Base-by-base conservation (phyloP, 2,329 filamentous ascomycete genomes). In the Penicillium hordei region DNA sequence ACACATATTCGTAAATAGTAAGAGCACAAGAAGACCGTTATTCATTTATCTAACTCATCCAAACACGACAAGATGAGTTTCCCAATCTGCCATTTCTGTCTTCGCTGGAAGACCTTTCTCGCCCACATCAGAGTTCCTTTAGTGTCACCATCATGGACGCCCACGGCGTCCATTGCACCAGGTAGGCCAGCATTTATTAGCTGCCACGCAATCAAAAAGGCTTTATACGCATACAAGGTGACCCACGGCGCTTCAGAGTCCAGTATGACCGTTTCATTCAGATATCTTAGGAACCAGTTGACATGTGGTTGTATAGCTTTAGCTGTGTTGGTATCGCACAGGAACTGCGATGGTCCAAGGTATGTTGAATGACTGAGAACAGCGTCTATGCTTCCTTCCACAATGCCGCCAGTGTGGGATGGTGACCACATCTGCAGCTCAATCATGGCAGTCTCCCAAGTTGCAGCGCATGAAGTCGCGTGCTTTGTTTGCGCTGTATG, bases 371-470 rank as follows among this genome's bases (percentile, higher is more conserved):
- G 72, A 9, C 61, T 67, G 29, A 78, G 52, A 19, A 75, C 65
- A 0, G 68, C 68, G 38, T 77, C 73, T 48, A 78, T 69, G 29
- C 68, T 75, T 12, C 68, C 68, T 10, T 67, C 72, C 0, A 78
- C 72, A 17, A 77, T 73, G 0, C 75, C 76, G 3, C 70, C 67
- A 0, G 75, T 78, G 53, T 78, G 76, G 2, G 72, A 68, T 2
- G 74, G 72, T 0, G 75, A 78, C 76, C 76, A 78, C 39, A 78
- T 68, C 48, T 76, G 75, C 5, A 77, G 63, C 52, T 78, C 76
- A 21, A 78, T 70, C 75, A 77, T 78, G 36, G 75, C 76, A 8
- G 69, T 76, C 43, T 76, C 66, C 76, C 76, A 78, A 6, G 73
- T 75, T 12, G 76, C 75, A 15, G 72, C 67, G 15, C 69, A 72